These are phyloP conservation scores for Eutrema heterophyllum DNA, from an alignment of 345 rosid genomes.

Conservation along the genomic window DNA sequence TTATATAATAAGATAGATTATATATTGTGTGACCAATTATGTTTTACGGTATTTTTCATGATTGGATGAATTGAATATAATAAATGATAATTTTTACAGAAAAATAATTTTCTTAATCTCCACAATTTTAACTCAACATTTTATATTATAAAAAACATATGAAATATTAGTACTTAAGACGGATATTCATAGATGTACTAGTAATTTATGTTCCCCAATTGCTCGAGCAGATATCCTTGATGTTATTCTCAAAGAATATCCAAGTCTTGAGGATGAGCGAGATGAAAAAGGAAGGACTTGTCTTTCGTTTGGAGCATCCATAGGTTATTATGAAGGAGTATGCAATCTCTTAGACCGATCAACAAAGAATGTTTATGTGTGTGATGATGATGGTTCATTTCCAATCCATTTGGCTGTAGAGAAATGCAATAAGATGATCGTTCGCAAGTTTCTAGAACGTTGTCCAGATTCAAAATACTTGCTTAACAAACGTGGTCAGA, in stretches of 20 bases:
- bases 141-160: too few relatives aligned
- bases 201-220: too few relatives aligned
- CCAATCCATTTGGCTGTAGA: neutral
- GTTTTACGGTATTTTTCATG: too few relatives aligned
- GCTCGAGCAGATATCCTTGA: neutral
- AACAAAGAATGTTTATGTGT: neutral
- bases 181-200: too few relatives aligned
- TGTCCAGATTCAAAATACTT: neutral
- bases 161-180: too few relatives aligned
- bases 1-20: too few relatives aligned
- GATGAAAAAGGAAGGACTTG: conserved; percentile 22
- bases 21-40: too few relatives aligned
- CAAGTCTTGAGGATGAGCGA: neutral
- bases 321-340: neutral
- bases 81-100: too few relatives aligned
- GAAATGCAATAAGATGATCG: neutral
- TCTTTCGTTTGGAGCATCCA: neutral
- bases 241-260: neutral
- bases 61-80: too few relatives aligned
- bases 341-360: neutral
- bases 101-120: too few relatives aligned
- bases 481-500: neutral
- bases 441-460: neutral
- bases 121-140: too few relatives aligned
- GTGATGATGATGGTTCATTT: neutral